Evolutionary conservation across 305 asterid species (phyloP).

Genomic region (Stenogyne calaminthoides): DNA sequence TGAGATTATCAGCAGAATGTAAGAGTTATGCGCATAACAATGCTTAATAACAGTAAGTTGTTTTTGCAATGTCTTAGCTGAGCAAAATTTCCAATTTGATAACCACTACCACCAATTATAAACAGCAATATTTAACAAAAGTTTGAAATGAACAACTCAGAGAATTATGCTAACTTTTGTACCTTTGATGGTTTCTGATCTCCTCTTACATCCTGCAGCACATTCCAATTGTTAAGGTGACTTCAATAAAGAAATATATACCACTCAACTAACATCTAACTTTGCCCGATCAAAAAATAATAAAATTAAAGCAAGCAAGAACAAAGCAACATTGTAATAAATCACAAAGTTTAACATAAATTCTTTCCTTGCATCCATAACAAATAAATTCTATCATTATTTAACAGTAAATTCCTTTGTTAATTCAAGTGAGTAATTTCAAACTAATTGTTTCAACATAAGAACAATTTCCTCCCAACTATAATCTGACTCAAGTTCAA

Average conservation of each 20-base stretch:
- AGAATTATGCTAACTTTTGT: conserved; percentile 14
- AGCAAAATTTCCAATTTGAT: neutral
- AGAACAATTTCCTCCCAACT: neutral
- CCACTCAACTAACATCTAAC: conserved; percentile 23
- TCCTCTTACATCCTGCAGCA: conserved; percentile 51
- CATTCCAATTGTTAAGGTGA: conserved; percentile 24
- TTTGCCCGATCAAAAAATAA: too few relatives aligned
- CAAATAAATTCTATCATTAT: neutral
- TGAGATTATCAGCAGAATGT: conserved; percentile 10
- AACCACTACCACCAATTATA: neutral
- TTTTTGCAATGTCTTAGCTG: neutral
- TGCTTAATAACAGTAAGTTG: neutral
- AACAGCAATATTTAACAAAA: neutral
- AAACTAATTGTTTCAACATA: conserved; percentile 12
- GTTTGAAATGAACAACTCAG: neutral
- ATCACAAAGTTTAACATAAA: neutral
- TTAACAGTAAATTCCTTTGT: neutral
- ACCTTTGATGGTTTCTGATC: conserved; percentile 54
- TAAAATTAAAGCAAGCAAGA: conserved; percentile 18
- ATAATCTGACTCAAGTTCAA: neutral
- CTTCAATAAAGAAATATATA: conserved; percentile 3
- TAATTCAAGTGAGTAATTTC: neutral
- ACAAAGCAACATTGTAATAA: neutral
- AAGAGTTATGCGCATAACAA: neutral
- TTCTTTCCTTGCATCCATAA: neutral